A percentile compares a stretch with the other conserved stretches of the same genome.
Evolutionary conservation across 164 flowering plant species (phyloP).

Genomic region (Taxillus chinensis): DNA sequence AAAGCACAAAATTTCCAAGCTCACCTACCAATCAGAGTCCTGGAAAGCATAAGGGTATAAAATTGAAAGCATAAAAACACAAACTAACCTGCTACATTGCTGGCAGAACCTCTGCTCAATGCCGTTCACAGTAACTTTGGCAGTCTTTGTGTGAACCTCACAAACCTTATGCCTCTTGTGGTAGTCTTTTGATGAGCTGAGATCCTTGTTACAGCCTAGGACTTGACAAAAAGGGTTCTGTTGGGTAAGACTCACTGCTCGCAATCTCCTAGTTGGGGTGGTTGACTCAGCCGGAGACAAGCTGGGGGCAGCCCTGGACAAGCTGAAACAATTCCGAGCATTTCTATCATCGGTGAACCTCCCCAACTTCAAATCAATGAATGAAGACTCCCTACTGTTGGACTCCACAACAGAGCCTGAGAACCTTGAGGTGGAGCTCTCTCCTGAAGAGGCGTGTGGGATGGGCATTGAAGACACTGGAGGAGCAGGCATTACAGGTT

Average conservation of each 20-base stretch:
- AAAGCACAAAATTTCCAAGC: background rate
- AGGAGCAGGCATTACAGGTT: background rate
- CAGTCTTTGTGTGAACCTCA: constrained; percentile 69
- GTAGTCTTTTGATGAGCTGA: constrained; percentile 71
- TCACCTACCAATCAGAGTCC: background rate
- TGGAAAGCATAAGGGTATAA: no score
- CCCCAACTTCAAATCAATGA: constrained; percentile 1
- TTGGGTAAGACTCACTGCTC: constrained; percentile 18
- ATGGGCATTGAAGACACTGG: no score
- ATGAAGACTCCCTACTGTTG: background rate
- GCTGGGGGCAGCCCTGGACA: background rate
- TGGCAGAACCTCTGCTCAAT: constrained; percentile 85
- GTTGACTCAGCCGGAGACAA: background rate
- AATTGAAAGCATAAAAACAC: background rate
- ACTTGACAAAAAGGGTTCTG: constrained; percentile 68
- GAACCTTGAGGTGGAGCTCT: background rate
- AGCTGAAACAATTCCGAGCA: background rate
- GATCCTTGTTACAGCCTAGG: constrained; percentile 65
- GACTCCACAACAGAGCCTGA: background rate
- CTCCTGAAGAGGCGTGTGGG: background rate
- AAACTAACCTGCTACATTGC: constrained; percentile 62
- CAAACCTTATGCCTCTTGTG: constrained; percentile 89
- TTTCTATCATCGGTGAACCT: background rate
- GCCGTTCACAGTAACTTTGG: constrained; percentile 65
- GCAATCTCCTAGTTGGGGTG: background rate